Conservation (phyloP, 768 basidiomycete species). For the Tylopilus felleus region DNA sequence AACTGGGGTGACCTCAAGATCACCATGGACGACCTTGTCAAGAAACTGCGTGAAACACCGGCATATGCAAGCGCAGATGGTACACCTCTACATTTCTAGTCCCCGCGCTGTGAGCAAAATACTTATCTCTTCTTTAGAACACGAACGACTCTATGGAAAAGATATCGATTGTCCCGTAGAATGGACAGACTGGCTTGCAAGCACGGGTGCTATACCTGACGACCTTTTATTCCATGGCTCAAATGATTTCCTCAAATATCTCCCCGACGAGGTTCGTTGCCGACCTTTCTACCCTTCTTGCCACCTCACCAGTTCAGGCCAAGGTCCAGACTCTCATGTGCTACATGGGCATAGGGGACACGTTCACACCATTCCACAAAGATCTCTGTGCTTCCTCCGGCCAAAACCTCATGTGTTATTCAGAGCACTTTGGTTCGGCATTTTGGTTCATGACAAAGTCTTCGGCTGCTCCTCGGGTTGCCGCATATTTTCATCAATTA, state of each 20-base stretch:
- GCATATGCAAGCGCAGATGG: slow-evolving; percentile 39
- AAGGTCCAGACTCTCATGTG: slow-evolving; percentile 80
- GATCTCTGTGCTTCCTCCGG: slow-evolving; percentile 82
- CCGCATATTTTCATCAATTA: slow-evolving; percentile 52
- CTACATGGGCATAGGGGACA: slow-evolving; percentile 78
- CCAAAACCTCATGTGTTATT: slow-evolving; percentile 84
- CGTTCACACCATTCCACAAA: slow-evolving; percentile 82
- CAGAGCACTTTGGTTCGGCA: slow-evolving; percentile 66
- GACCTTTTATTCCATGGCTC: slow-evolving; percentile 48
- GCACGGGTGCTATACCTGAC: slow-evolving; percentile 46
- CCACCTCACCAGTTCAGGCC: slow-evolving; percentile 37
- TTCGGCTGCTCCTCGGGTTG: slow-evolving; percentile 50
- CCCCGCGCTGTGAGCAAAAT: not conserved
- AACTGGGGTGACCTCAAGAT: slow-evolving; percentile 53
- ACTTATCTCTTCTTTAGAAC: slow-evolving; percentile 37
- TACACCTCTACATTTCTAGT: slow-evolving; percentile 14
- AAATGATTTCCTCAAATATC: slow-evolving; percentile 56
- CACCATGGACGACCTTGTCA: slow-evolving; percentile 51
- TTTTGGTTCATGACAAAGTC: slow-evolving; percentile 86
- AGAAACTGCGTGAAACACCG: slow-evolving; percentile 36
- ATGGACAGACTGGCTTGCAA: slow-evolving; percentile 64
- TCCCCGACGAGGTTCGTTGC: slow-evolving; percentile 48
- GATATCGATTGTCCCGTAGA: slow-evolving; percentile 64
- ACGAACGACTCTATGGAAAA: slow-evolving; percentile 70
- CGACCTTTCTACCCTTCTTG: not conserved